Base-by-base conservation (phyloP, 371 early-diverging fungal species). In the Mucor mucedo region DNA sequence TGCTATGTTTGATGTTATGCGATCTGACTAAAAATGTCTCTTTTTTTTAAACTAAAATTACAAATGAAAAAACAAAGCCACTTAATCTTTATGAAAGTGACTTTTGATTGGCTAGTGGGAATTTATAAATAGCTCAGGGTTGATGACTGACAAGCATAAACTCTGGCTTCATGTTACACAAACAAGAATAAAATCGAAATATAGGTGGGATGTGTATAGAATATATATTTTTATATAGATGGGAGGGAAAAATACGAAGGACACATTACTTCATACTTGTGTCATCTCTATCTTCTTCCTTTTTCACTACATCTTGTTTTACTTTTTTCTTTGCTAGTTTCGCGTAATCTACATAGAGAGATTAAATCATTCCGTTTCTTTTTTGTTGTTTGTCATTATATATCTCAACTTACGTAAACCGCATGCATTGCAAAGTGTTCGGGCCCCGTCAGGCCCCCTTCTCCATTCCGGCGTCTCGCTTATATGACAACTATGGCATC, bases 381-480 rank as follows among this genome's bases (percentile, higher is more conserved):
- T 47, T 5, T 47, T 47, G 3, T 47, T 47, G 3, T 47, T 47
- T 47, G 35, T 35, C 35, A 35, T 21, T 47, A 0, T 47, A 21
- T 52, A 16, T 63, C 32, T 50, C 9, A 32, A 73, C 83, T 72
- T 80, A 86, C 86, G 82, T 58, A 86, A 55, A 21, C 90, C 90
- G 57, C 90, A 89, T 8, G 87, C 85, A 72, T 89, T 89, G 54
- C 90, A 89, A 3, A 89, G 66, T 1, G 87, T 88, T 29, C 84
- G 75, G 5, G 90, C 85, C 4, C 90, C 90, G 65, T 85, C 79
- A 9, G 88, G 90, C 11, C 90, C 90, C 44, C 90, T 81, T 54
- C 90, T 76, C 90, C 90, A 89, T 71, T 85, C 87, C 11, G 90
- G 88, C 11, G 90, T 89, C 44, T 84, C 81, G n/a, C 84, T 79